A percentile compares a stretch with the other conserved stretches of the same genome.
Conservation (phyloP, 352 stramenopile genomes). For the Blastocystis sp. region DNA sequence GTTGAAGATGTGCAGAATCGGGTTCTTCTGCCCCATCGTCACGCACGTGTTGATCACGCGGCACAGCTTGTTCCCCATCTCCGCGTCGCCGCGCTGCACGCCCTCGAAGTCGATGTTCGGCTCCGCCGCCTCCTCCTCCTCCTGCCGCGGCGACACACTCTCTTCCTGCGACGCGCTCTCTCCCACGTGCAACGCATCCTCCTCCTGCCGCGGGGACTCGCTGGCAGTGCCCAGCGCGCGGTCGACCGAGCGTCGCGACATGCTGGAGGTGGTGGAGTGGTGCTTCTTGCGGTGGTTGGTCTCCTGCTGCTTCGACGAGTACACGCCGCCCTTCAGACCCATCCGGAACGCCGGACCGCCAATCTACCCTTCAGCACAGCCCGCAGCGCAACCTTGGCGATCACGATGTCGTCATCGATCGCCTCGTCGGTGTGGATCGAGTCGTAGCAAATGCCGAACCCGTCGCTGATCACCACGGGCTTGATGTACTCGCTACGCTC, state of each 20-base stretch:
- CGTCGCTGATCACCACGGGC: constrained; percentile 99
- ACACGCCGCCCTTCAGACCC: constrained; percentile 93
- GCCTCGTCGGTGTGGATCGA: constrained; percentile 88
- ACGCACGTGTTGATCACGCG: constrained; percentile 95
- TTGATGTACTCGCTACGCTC: constrained; percentile 98
- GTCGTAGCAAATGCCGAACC: constrained; percentile 90
- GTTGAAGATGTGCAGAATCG: constrained; percentile 98
- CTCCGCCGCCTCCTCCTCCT: constrained; percentile 76
- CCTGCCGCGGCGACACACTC: neutral
- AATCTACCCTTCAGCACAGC: constrained; percentile 72
- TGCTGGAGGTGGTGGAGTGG: constrained; percentile 38
- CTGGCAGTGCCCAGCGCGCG: neutral
- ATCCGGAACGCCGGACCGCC: constrained; percentile 96
- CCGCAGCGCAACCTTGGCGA: constrained; percentile 83
- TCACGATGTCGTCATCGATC: constrained; percentile 89
- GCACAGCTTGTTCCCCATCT: constrained; percentile 99
- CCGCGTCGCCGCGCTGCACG: constrained; percentile 95
- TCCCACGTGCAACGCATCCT: neutral
- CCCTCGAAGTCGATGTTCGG: constrained; percentile 96
- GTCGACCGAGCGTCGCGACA: neutral
- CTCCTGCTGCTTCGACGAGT: constrained; percentile 90
- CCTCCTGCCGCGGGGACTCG: neutral
- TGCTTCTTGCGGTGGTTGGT: constrained; percentile 42
- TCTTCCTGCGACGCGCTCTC: too few relatives aligned
- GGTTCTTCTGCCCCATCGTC: constrained; percentile 92